These are phyloP conservation scores for Cenchrus purpureus DNA, from an alignment of 176 grass and related monocot species.

Conservation along the genomic window DNA sequence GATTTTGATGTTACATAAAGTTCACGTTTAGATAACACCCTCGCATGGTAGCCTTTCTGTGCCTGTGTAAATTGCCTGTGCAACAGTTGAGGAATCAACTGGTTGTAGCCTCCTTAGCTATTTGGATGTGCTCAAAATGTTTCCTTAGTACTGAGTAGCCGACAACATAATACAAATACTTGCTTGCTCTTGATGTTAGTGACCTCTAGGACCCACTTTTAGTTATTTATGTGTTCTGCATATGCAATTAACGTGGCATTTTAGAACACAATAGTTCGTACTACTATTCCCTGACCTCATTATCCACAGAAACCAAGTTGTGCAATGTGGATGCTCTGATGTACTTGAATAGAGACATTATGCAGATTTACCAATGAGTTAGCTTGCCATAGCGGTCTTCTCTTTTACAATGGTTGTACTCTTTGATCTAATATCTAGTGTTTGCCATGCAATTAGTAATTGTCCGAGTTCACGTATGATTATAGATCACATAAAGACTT, in stretches of 20 bases:
- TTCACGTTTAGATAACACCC: neutral
- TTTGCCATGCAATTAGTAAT: neutral
- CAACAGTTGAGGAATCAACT: neutral
- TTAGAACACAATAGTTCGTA: neutral
- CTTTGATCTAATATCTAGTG: neutral
- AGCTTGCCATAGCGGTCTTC: neutral
- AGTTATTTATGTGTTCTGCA: neutral
- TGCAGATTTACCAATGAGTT: neutral
- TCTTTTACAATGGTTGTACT: neutral
- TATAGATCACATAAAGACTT: neutral
- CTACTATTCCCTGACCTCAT: neutral
- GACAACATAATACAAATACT: neutral
- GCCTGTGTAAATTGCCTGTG: neutral
- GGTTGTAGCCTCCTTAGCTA: neutral
- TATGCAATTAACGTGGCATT: neutral
- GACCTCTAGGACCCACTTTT: slow-evolving; percentile 9
- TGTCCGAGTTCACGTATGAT: neutral
- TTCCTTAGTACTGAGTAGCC: neutral
- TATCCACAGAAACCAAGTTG: slow-evolving; percentile 18
- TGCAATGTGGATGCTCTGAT: slow-evolving; percentile 5
- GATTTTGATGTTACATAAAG: slow-evolving; percentile 4
- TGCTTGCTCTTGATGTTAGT: neutral
- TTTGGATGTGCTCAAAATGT: slow-evolving; percentile 8
- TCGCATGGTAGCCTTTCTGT: neutral
- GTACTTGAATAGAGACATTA: slow-evolving; percentile 1